These are phyloP conservation scores for Penicillium paxilli DNA, from an alignment of 495 filamentous ascomycete species.

Conservation along the genomic window DNA sequence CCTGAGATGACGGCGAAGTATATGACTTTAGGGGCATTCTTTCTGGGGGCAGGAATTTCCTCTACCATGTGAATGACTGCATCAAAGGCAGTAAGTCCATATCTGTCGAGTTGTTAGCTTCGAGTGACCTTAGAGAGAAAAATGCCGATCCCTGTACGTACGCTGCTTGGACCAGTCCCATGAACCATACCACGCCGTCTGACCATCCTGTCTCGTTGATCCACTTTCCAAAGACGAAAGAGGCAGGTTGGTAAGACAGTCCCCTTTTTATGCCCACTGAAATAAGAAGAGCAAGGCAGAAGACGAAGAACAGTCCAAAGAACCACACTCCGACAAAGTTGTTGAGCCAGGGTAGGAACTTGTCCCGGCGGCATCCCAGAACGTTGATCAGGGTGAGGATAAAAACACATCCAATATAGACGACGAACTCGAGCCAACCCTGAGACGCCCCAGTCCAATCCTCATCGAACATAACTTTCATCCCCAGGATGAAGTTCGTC, in stretches of 20 bases:
- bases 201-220: constrained; percentile 62
- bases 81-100: constrained; percentile 61
- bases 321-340: constrained; percentile 49
- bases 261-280: constrained; percentile 35
- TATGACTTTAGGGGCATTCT: constrained; percentile 40
- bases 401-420: constrained; percentile 40
- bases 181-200: constrained; percentile 61
- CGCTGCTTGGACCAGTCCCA: constrained; percentile 59
- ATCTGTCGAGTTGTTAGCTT: constrained; percentile 4
- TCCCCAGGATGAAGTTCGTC: constrained; percentile 47
- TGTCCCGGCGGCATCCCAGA: constrained; percentile 40
- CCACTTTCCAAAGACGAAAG: constrained; percentile 56
- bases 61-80: constrained; percentile 61
- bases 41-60: constrained; percentile 41
- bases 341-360: constrained; percentile 42
- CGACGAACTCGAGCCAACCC: constrained; percentile 46
- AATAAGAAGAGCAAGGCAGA: constrained; percentile 43
- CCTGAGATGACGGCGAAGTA: constrained; percentile 37
- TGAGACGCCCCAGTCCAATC: constrained; percentile 36
- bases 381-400: constrained; percentile 42
- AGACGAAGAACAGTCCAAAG: constrained; percentile 41
- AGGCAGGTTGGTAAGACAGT: constrained; percentile 39
- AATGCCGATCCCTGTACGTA: not conserved
- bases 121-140: not conserved
- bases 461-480: constrained; percentile 45